Evolutionary conservation across 768 basidiomycete genomes (phyloP), one percentile per base, ranked within the genome.

Genomic region (Auricularia sp.): DNA sequence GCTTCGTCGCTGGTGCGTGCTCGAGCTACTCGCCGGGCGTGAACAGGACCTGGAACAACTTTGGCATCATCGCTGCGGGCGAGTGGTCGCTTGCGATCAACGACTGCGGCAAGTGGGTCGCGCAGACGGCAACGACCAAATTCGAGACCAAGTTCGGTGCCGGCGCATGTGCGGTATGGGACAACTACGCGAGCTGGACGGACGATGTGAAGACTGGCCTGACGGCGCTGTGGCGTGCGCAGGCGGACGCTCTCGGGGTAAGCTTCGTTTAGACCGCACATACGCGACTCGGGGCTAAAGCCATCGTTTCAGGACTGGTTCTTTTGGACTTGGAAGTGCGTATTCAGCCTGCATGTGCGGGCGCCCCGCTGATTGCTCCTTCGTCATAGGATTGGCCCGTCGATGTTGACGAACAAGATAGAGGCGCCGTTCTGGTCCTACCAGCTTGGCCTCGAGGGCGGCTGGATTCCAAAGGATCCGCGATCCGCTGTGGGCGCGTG

Each of bases 281-380:
- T 18, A 51, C 5, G 47, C 47, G 21, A 44, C 43, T 18, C 18
- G 10, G 11, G 43, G 11, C 18, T 10, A 44, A 10, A 18, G 11
- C 43, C 2, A 10, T 11, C 18, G 18, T 11, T 18, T 44, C 73
- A 95, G 87, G 87, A 98, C 72, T 97, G 86, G 80, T 98, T 97
- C 83, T 98, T 97, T 82, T 98, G 96, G 96, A 95, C 91, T 1
- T 98, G 93, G 93, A 95, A 93, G 75, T 63, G 36, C n/a, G 44
- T 62, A 36, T 2, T 59, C 14, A 18, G 21, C 34, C 35, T 33
- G 23, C 56, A 33, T 33, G 11, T 34, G 7, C 18, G 23, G 16
- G 7, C 34, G 23, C 23, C 56, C 6, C 11, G 29, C 34, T 35
- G 16, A 59, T 35, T 33, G 7, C 8, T 7, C 23, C 56, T 59